A percentile compares a stretch with the other conserved stretches of the same genome.
phyloP scores from a whole-genome alignment of 169 alveolate species.

The Theileria annulata region DNA sequence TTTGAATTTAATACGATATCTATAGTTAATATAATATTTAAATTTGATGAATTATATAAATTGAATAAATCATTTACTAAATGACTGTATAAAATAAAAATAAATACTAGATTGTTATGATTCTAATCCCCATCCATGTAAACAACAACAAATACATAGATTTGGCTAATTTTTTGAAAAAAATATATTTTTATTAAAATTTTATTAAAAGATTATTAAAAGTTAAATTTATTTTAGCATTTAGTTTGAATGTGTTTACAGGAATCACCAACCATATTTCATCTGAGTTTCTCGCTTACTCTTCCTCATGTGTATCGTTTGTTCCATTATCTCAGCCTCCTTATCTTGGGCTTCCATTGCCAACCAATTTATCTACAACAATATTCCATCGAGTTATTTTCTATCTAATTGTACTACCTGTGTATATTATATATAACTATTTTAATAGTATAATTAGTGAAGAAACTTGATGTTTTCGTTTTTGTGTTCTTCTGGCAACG shows the following conservation, averaged over 20 bases:
- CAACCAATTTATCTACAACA: slow-evolving; percentile 80
- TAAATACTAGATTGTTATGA: too few relatives aligned
- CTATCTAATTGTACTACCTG: too few relatives aligned
- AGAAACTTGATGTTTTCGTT: slow-evolving; percentile 61
- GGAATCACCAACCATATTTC: slow-evolving; percentile 82
- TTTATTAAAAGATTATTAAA: neutral
- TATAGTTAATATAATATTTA: too few relatives aligned
- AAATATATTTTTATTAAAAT: neutral
- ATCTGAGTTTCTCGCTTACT: slow-evolving; percentile 77
- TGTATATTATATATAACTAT: too few relatives aligned
- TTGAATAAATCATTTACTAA: too few relatives aligned
- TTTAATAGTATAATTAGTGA: too few relatives aligned
- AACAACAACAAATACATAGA: too few relatives aligned
- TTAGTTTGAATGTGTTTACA: slow-evolving; percentile 1
- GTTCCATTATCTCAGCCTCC: slow-evolving; percentile 79
- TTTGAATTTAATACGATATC: too few relatives aligned
- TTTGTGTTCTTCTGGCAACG: slow-evolving; percentile 49
- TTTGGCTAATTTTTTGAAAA: too few relatives aligned
- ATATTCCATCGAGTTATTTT: neutral
- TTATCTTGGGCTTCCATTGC: slow-evolving; percentile 84
- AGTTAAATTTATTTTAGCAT: neutral
- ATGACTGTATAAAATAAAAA: too few relatives aligned
- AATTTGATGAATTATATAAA: too few relatives aligned
- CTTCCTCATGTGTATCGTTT: slow-evolving; percentile 74
- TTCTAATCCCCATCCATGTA: slow-evolving; percentile 4